Evolutionary conservation across 257 asterid genomes (phyloP), one percentile per base, ranked within the genome.

Genomic region (Cynanchum wilfordii): DNA sequence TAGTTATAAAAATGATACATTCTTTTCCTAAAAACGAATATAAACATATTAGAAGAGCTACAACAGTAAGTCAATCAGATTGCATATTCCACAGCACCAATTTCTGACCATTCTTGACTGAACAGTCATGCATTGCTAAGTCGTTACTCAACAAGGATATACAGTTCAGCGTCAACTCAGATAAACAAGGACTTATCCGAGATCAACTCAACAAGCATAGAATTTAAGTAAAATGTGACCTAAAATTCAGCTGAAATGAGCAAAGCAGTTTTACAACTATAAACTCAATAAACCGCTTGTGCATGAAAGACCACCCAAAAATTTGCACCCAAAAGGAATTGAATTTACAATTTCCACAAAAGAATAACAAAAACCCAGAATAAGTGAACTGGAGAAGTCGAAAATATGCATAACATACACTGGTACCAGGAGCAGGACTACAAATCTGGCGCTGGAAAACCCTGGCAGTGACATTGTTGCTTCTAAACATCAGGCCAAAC

Each of bases 401-500:
- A 50, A 73, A 49, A 58, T 25, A 57, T 54, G 58, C 36, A 63
- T 27, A 72, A 73, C 80, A 42, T 92, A 95, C 98, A 70, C 87
- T 80, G 82, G 99, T 89, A 79, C 98, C 97, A 76, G 99, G 97
- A 84, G 92, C 86, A 75, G 99, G 96, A 72, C 85, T 79, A 60
- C 84, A 83, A 83, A 90, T 90, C 90, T 95, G 97, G 84, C 99
- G 99, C 88, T 90, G 86, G 86, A 95, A 95, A 76, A 95, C 79
- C 85, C 99, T 86, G 84, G 96, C 97, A 80, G 99, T 84, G 76
- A 95, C 93, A 87, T 95, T 95, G 82, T 84, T 92, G 84, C 91
- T 92, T 87, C 84, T 90, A 87, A 86, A 91, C 99, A 95, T 95
- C 57, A 85, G 82, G 66, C 50, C 27, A 24, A 56, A 27, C 7